Base-by-base conservation (phyloP, 345 rosid species). In the Acer campestre region DNA sequence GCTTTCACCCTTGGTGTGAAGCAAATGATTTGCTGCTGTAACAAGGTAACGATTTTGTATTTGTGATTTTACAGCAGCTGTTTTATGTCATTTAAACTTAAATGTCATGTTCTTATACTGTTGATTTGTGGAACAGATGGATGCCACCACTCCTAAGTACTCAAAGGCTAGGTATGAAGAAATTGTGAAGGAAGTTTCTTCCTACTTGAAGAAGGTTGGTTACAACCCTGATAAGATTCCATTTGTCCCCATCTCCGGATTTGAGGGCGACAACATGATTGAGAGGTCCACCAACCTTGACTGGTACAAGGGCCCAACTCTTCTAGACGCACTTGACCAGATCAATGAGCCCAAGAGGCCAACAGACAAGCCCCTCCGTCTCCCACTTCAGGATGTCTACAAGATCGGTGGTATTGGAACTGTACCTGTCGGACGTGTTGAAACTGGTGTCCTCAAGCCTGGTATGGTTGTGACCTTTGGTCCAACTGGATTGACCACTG, bases 1-100 rank as follows among this genome's bases (percentile, higher is more conserved):
- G 98, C 98, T 6, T 94, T 94, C 82, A 94, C 98, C 70, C 98
- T 92, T 29, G 98, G 97, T 86, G 98, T 94, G 56, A 93, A 51
- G 82, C 98, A 91, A 75, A 91, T 89, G 98, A 93, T 93, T 40
- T 92, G 97, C 88, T 94, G 93, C 77, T 91, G 96, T 73, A 91
- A 91, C 89, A 91, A 91, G 92, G 96, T 85, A 40, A 42, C 11
- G 10, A 8, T 42, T 42, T 42, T 42, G 2, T 42, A 8, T 42
- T 42, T 42, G 46, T 8, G 46, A 31, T 35, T 53, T 56, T 58
- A 3, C 3, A 2, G 13, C 1, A 9, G 12, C 0, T 38, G 6
- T 58, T 58, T 58, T 6, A 6, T 58, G 49, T 58, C 9, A 6
- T 16, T 6, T 58, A 20, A 18, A 16, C 62, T 58, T 9, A 2